Conservation (phyloP, 257 asterid genomes). For the Penstemon barbatus region DNA sequence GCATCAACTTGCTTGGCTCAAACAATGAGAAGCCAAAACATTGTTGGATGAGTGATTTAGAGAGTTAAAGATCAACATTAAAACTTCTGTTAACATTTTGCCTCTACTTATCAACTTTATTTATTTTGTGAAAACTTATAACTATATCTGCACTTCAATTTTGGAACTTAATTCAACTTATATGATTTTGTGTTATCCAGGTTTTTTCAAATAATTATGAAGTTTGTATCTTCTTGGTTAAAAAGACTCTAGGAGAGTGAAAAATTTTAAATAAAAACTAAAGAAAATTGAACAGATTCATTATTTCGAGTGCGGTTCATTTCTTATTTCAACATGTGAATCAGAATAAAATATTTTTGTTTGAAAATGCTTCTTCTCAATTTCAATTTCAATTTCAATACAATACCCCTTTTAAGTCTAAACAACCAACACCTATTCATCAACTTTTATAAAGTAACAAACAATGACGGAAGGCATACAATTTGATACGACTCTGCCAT, state of each 20-base stretch:
- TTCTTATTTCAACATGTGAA: not conserved
- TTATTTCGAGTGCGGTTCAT: not conserved
- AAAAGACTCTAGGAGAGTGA: too few species aligned
- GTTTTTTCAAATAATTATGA: not conserved
- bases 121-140: not conserved
- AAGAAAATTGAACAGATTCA: not conserved
- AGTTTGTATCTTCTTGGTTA: too few species aligned
- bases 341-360: not conserved
- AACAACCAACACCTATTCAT: not conserved
- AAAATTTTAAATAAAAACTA: not conserved
- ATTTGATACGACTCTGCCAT: not conserved
- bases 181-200: not conserved
- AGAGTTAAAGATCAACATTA: not conserved
- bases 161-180: not conserved
- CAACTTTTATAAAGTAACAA: not conserved
- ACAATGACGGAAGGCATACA: constrained; percentile 4
- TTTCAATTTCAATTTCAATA: not conserved
- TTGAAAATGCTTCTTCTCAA: not conserved
- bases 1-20: not conserved
- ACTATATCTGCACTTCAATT: not conserved
- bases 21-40: not conserved
- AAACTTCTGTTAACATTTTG: not conserved
- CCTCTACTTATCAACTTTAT: not conserved
- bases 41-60: not conserved
- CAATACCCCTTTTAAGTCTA: not conserved